Evolutionary conservation across 345 rosid species (phyloP).

Genomic region (Ailanthus altissimus): DNA sequence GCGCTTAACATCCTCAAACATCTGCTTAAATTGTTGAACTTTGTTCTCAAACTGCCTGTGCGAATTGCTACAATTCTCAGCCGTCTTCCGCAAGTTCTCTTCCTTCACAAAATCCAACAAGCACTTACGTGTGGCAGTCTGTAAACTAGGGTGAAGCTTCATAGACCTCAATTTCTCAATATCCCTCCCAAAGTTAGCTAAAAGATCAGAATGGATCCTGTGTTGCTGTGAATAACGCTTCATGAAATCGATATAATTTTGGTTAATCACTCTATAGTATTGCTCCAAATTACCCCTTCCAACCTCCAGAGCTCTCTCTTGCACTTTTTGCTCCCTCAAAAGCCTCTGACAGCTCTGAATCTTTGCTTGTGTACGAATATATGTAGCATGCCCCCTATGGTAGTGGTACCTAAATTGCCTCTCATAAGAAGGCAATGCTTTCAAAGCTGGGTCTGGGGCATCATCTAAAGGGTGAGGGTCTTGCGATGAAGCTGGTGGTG

Average conservation of each 20-base stretch:
- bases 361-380: slow-evolving; percentile 53
- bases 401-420: slow-evolving; percentile 82
- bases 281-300: slow-evolving; percentile 84
- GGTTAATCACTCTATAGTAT: slow-evolving; percentile 72
- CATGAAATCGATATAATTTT: slow-evolving; percentile 75
- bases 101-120: slow-evolving; percentile 89
- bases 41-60: slow-evolving; percentile 91
- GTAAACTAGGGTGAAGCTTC: slow-evolving; percentile 78
- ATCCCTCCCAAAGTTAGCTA: slow-evolving; percentile 71
- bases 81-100: slow-evolving; percentile 70
- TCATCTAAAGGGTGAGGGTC: slow-evolving; percentile 85
- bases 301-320: slow-evolving; percentile 84
- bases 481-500: slow-evolving; percentile 41
- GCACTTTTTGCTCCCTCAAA: slow-evolving; percentile 83
- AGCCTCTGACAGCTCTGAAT: slow-evolving; percentile 65
- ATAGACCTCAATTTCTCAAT: slow-evolving; percentile 72
- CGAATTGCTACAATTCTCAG: slow-evolving; percentile 65
- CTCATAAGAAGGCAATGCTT: slow-evolving; percentile 91
- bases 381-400: slow-evolving; percentile 58
- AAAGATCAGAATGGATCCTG: slow-evolving; percentile 69
- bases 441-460: slow-evolving; percentile 88
- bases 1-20: slow-evolving; percentile 66
- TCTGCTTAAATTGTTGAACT: slow-evolving; percentile 80
- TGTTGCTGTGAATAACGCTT: slow-evolving; percentile 81
- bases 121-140: slow-evolving; percentile 50